Conservation (phyloP, 345 rosid genomes). For the Brassica rapa region DNA sequence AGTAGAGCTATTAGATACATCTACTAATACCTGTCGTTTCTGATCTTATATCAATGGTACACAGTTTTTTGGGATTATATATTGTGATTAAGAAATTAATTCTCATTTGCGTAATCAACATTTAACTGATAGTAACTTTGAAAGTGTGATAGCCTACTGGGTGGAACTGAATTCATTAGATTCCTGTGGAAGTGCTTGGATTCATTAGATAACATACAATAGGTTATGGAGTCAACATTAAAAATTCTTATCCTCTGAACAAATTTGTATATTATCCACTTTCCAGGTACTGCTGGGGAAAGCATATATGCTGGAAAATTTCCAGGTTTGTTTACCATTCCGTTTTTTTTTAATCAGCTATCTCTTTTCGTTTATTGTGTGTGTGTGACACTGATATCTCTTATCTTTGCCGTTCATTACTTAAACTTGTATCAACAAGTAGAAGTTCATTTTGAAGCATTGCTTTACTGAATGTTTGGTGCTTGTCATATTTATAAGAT, state of each 20-base stretch:
- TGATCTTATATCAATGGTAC: neutral
- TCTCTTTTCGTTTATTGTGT: constrained; percentile 19
- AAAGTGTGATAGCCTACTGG: constrained; percentile 11
- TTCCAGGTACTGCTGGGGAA: constrained; percentile 87
- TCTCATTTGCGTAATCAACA: neutral
- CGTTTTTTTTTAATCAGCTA: neutral
- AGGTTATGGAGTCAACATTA: constrained; percentile 16
- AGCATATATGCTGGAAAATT: constrained; percentile 83
- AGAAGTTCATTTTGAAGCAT: constrained; percentile 3
- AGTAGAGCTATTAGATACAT: neutral
- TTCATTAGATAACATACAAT: constrained; percentile 6
- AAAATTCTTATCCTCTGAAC: constrained; percentile 10
- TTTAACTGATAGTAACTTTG: neutral
- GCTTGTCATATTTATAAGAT: neutral
- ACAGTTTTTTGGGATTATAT: neutral
- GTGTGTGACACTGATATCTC: constrained; percentile 9
- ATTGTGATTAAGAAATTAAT: constrained; percentile 3
- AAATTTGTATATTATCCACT: constrained; percentile 4
- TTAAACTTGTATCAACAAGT: neutral
- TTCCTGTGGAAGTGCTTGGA: constrained; percentile 19
- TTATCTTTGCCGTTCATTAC: constrained; percentile 1
- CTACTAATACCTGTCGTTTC: constrained; percentile 3
- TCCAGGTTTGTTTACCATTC: constrained; percentile 66
- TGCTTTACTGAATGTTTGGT: neutral
- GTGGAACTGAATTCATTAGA: constrained; percentile 20